Conservation (phyloP, 495 filamentous ascomycete genomes). For the Penicillium turbatum region DNA sequence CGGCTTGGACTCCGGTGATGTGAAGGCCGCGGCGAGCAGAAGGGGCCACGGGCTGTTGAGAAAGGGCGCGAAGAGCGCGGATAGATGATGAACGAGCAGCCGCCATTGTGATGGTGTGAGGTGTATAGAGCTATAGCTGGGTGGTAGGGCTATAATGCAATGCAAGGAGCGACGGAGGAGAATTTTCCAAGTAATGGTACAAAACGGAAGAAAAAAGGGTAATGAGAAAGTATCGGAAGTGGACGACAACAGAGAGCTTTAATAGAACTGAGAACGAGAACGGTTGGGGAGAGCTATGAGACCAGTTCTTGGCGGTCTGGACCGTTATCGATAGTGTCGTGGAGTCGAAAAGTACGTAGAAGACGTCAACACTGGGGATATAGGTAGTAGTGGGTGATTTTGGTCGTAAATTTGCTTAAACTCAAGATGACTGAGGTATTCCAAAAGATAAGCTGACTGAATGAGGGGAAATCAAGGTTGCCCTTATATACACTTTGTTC, state of each 20-base stretch:
- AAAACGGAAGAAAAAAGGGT: neutral
- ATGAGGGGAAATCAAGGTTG: neutral
- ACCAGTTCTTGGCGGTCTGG: slow-evolving; percentile 30
- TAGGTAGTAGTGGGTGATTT: neutral
- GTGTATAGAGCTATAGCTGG: slow-evolving; percentile 13
- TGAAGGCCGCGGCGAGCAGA: slow-evolving; percentile 46
- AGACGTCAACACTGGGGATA: slow-evolving; percentile 6
- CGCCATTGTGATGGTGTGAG: slow-evolving; percentile 35
- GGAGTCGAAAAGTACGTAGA: slow-evolving; percentile 4
- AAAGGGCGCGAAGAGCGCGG: slow-evolving; percentile 45
- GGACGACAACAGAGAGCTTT: slow-evolving; percentile 12
- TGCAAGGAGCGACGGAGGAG: neutral
- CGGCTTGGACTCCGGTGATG: slow-evolving; percentile 53
- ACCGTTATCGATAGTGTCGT: slow-evolving; percentile 25
- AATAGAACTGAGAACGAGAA: slow-evolving; percentile 15
- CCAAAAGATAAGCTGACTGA: neutral
- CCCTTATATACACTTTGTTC: neutral
- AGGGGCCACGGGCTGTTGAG: slow-evolving; percentile 38
- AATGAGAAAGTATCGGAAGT: neutral
- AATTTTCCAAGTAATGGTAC: neutral
- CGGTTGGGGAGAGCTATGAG: slow-evolving; percentile 33
- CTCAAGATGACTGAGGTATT: neutral
- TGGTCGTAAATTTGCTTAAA: neutral
- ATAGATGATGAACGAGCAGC: slow-evolving; percentile 49
- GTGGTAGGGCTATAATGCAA: neutral